phyloP scores from a whole-genome alignment of 805 yeast species.

The Candida stauntonica region DNA sequence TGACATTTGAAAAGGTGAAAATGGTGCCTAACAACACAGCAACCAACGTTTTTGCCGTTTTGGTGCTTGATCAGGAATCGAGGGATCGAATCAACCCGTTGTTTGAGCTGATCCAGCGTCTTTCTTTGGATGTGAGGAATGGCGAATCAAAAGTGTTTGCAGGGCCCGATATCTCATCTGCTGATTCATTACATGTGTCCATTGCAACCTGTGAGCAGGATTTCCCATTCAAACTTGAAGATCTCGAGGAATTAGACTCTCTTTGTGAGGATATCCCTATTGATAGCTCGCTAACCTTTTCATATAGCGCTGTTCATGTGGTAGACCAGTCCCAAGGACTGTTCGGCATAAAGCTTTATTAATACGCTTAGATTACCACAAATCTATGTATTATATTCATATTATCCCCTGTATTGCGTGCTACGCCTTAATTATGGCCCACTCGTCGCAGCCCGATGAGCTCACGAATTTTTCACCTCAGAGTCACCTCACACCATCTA shows the following conservation, averaged over 20 bases:
- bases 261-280: slow-evolving; percentile 12
- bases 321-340: slow-evolving; percentile 7
- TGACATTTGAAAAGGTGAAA: slow-evolving; percentile 10
- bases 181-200: slow-evolving; percentile 16
- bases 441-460: no score
- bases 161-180: slow-evolving; percentile 7
- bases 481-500: no score
- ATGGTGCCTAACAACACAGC: slow-evolving; percentile 10
- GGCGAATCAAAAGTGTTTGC: slow-evolving; percentile 1
- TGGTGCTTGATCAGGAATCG: slow-evolving; percentile 8
- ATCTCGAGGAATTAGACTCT: slow-evolving; percentile 7
- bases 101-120: slow-evolving; percentile 3
- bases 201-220: slow-evolving; percentile 3
- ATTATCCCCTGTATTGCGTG: no score
- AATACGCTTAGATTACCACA: no score
- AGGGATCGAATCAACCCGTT: slow-evolving; percentile 6
- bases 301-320: slow-evolving; percentile 13
- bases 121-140: neutral
- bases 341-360: slow-evolving; percentile 4
- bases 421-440: no score
- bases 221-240: slow-evolving; percentile 3
- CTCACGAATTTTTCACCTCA: no score
- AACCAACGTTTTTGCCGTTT: slow-evolving; percentile 5
- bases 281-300: slow-evolving; percentile 8
- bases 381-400: no score